Base-by-base conservation (phyloP, 108 stramenopile genomes). In the Parmales sp. region DNA sequence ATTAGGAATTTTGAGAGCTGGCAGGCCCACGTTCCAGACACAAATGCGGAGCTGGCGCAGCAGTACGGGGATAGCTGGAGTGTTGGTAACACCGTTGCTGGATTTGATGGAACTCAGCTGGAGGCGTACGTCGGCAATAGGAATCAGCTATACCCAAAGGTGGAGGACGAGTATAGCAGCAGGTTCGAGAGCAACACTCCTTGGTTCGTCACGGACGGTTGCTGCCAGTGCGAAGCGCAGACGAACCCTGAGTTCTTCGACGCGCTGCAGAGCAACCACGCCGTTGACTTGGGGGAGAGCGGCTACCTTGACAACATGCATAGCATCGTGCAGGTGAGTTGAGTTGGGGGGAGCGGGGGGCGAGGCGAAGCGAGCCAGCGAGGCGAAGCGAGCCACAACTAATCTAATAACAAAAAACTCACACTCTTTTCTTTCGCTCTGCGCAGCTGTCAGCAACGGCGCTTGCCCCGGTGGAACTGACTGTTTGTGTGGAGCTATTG, bases 221-320 rank as follows among this genome's bases (percentile, higher is more conserved):
- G 91, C 74, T 92, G 91, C 63, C 48, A 78, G 28, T 92, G 91
- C 60, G 67, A 74, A 25, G 39, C 72, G 0, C 72, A 86, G 22
- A 25, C 65, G 20, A 72, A 84, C 45, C 83, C 86, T 8, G 36
- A 54, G 19, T 83, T 69, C 66, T 75, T 87, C 65, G 54, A 67
- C 20, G 45, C 51, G 8, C n/a, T n/a, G n/a, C 71, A 74, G 31
- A 29, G 2, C 9, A 44, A 37, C 20, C 51, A 67, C 0, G 39
- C 41, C 19, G 54, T 60, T n/a, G n/a, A n/a, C n/a, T n/a, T n/a
- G n/a, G n/a, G n/a, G n/a, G n/a, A n/a, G 26, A 11, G n/a, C 11
- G 84, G 86, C 25, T 90, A 78, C 45, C 82, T 81, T 4, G 89
- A 92, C 63, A 79, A 88, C 64, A 92, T 90, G 74, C 89, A 92